A percentile compares a stretch with the other conserved stretches of the same genome.
Evolutionary conservation across 345 rosid genomes (phyloP).

Genomic region (Hevea brasiliensis): DNA sequence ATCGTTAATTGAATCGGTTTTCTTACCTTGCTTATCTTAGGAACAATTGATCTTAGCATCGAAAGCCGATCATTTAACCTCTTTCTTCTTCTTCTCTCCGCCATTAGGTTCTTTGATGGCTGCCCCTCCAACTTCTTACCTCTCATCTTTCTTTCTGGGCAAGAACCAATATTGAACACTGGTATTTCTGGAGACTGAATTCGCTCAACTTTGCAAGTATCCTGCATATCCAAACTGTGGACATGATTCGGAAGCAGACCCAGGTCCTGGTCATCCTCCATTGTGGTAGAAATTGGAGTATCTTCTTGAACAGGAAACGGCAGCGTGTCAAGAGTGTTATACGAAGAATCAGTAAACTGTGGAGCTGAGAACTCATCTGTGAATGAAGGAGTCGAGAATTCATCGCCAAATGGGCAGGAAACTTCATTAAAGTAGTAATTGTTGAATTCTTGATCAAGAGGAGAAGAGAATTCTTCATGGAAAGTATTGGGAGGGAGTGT

Average conservation of each 20-base stretch:
- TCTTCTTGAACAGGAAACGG: slow-evolving; percentile 44
- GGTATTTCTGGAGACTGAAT: slow-evolving; percentile 37
- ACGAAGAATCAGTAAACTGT: slow-evolving; percentile 42
- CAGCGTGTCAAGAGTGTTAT: slow-evolving; percentile 36
- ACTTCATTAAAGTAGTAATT: slow-evolving; percentile 30
- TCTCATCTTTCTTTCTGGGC: slow-evolving; percentile 33
- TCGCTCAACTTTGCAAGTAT: slow-evolving; percentile 42
- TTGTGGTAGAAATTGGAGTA: slow-evolving; percentile 24
- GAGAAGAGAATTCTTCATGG: slow-evolving; percentile 22
- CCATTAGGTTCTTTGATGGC: slow-evolving; percentile 45
- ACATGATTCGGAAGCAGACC: slow-evolving; percentile 27
- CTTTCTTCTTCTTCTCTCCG: slow-evolving; percentile 45
- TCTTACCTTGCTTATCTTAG: slow-evolving; percentile 50
- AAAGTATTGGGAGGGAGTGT: slow-evolving; percentile 26
- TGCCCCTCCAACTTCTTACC: slow-evolving; percentile 36
- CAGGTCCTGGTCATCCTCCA: slow-evolving; percentile 39
- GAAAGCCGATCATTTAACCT: slow-evolving; percentile 40
- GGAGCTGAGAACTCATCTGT: slow-evolving; percentile 25
- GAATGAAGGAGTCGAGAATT: slow-evolving; percentile 20
- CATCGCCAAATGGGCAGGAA: slow-evolving; percentile 33
- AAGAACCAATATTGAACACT: slow-evolving; percentile 32
- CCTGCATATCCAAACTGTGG: slow-evolving; percentile 27
- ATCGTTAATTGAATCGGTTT: background rate
- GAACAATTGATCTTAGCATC: slow-evolving; percentile 45
- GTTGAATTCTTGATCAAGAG: slow-evolving; percentile 36